Evolutionary conservation across 2,329 filamentous ascomycete species (phyloP).

Genomic region (Bertia moriformis): DNA sequence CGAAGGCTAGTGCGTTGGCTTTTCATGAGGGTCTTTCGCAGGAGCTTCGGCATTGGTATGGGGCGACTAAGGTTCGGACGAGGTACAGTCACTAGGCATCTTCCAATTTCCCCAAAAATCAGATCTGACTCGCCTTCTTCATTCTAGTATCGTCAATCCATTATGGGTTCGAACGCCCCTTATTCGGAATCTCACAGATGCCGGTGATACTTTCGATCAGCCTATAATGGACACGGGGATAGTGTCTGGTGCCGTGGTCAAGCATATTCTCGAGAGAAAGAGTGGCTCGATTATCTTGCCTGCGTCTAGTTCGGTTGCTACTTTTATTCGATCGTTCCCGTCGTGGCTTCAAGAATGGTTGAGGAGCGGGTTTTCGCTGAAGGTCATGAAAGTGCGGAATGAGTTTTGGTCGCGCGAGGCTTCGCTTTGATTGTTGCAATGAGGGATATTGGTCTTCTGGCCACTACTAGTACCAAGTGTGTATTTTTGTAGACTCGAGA

Average conservation of each 20-base stretch:
- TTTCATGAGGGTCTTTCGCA: slow-evolving; percentile 33
- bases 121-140: not conserved
- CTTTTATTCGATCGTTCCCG: not conserved
- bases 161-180: not conserved
- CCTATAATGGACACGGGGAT: not conserved
- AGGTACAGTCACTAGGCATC: slow-evolving; percentile 10
- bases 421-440: no score
- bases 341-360: not conserved
- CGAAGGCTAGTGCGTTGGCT: slow-evolving; percentile 32
- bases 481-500: not conserved
- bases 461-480: no score
- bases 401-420: no score
- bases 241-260: not conserved
- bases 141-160: not conserved
- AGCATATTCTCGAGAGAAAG: not conserved
- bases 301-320: not conserved
- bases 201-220: not conserved
- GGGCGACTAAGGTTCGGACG: slow-evolving; percentile 19
- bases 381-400: no score
- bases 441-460: no score
- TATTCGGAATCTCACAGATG: not conserved
- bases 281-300: not conserved
- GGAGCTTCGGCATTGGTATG: slow-evolving; percentile 18
- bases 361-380: no score
- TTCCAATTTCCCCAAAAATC: not conserved